Evolutionary conservation across 495 filamentous ascomycete genomes (phyloP).

Genomic region (Hypoxylon lienhwacheense): DNA sequence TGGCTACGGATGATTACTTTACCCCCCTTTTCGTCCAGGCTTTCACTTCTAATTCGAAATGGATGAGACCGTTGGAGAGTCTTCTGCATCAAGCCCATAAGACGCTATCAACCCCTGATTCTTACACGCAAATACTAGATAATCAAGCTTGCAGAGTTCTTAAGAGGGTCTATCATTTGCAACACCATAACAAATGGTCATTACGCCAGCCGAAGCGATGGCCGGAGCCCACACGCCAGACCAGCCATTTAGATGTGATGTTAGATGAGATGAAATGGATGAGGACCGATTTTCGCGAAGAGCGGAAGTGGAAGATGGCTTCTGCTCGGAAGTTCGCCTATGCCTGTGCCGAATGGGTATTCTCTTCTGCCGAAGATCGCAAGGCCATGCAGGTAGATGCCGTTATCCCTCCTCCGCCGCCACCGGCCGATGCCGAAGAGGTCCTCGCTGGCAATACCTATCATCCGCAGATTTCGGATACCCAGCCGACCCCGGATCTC

Average conservation of each 20-base stretch:
- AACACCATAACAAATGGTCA: slow-evolving; percentile 87
- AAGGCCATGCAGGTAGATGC: slow-evolving; percentile 66
- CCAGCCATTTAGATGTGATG: slow-evolving; percentile 80
- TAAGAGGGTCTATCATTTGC: slow-evolving; percentile 81
- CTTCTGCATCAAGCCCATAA: slow-evolving; percentile 77
- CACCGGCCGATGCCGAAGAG: slow-evolving; percentile 31
- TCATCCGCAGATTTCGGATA: slow-evolving; percentile 34
- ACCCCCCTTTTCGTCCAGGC: slow-evolving; percentile 77
- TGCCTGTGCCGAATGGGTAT: slow-evolving; percentile 79
- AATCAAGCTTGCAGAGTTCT: slow-evolving; percentile 81
- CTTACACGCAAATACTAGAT: slow-evolving; percentile 75
- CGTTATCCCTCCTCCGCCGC: slow-evolving; percentile 42
- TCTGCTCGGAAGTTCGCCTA: slow-evolving; percentile 74
- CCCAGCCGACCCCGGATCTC: slow-evolving; percentile 70
- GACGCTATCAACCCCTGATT: slow-evolving; percentile 75
- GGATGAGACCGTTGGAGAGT: slow-evolving; percentile 64
- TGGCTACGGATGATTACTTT: slow-evolving; percentile 70
- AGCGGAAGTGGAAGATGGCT: slow-evolving; percentile 89
- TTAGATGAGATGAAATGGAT: slow-evolving; percentile 96
- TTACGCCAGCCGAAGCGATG: slow-evolving; percentile 80
- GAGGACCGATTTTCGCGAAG: slow-evolving; percentile 91
- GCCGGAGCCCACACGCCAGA: slow-evolving; percentile 72
- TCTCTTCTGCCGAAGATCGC: slow-evolving; percentile 61
- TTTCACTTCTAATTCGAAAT: slow-evolving; percentile 59
- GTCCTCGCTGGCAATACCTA: slow-evolving; percentile 33